These are phyloP conservation scores for Coccomyxa subellipsoidea DNA, from an alignment of 163 green algal genomes.

Conservation along the genomic window DNA sequence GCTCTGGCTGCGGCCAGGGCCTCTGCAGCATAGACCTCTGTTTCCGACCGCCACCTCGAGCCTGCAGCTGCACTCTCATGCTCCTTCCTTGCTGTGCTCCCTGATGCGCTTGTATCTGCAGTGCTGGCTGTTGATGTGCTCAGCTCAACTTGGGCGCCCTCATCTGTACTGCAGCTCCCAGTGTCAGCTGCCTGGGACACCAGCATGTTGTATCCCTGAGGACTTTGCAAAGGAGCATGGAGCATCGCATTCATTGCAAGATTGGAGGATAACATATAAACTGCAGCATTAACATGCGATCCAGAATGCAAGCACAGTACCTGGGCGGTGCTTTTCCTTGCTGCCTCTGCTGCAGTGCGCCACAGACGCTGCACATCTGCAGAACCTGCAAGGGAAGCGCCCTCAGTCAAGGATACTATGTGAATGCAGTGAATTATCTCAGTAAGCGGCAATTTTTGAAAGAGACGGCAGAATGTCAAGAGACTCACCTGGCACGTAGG, in stretches of 20 bases:
- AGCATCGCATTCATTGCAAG: no score
- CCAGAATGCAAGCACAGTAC: not conserved
- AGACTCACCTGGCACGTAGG: not conserved
- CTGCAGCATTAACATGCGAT: no score
- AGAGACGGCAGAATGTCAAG: not conserved
- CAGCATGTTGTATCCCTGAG: not conserved
- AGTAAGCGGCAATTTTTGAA: not conserved
- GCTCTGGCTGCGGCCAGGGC: not conserved
- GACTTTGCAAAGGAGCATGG: no score
- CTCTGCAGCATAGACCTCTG: conserved; percentile 4
- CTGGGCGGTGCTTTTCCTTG: not conserved
- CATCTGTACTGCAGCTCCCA: not conserved
- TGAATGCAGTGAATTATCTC: no score
- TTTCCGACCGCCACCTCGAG: not conserved
- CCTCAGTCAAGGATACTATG: no score
- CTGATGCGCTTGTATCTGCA: not conserved
- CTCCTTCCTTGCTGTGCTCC: not conserved
- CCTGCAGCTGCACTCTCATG: not conserved
- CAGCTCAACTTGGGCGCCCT: not conserved
- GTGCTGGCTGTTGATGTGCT: not conserved
- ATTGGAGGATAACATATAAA: no score
- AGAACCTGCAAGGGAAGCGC: not conserved
- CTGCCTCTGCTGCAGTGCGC: not conserved
- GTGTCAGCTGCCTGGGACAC: no score
- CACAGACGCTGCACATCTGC: conserved; percentile 2